Conservation (phyloP, 2,329 filamentous ascomycete genomes). For the Talaromyces sp. region DNA sequence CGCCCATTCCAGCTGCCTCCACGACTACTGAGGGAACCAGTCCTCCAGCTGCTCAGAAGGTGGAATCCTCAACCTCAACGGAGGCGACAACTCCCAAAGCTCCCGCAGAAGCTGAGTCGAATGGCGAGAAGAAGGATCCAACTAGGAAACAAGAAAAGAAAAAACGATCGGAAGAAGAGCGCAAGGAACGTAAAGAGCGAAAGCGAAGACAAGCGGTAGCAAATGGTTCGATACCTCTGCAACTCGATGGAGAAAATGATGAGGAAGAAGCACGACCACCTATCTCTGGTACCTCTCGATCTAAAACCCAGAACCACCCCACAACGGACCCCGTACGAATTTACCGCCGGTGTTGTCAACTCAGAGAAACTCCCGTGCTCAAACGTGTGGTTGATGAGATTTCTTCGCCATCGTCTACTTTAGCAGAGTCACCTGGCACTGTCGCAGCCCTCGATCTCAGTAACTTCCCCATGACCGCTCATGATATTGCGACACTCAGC, state of each 20-base stretch:
- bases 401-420: slow-evolving; percentile 67
- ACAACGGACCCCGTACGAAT: slow-evolving; percentile 91
- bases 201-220: slow-evolving; percentile 82
- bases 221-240: slow-evolving; percentile 83
- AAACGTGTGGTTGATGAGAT: slow-evolving; percentile 92
- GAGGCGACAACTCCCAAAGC: slow-evolving; percentile 8
- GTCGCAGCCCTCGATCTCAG: slow-evolving; percentile 82
- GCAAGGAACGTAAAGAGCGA: slow-evolving; percentile 89
- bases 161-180: slow-evolving; percentile 88
- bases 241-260: slow-evolving; percentile 71
- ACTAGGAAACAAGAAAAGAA: slow-evolving; percentile 92
- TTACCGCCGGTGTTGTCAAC: slow-evolving; percentile 90
- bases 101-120: slow-evolving; percentile 26
- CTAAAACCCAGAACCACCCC: slow-evolving; percentile 66
- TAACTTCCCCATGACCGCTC: slow-evolving; percentile 78
- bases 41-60: slow-evolving; percentile 6
- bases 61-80: slow-evolving; percentile 6
- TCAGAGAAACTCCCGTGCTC: slow-evolving; percentile 88
- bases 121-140: slow-evolving; percentile 43
- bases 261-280: slow-evolving; percentile 56
- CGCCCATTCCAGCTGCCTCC: background rate
- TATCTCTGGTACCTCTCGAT: slow-evolving; percentile 37
- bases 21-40: background rate
- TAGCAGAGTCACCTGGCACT: slow-evolving; percentile 68
- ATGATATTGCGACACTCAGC: slow-evolving; percentile 82